Conservation (phyloP, 257 asterid genomes). For the Nicotiana otophora region DNA sequence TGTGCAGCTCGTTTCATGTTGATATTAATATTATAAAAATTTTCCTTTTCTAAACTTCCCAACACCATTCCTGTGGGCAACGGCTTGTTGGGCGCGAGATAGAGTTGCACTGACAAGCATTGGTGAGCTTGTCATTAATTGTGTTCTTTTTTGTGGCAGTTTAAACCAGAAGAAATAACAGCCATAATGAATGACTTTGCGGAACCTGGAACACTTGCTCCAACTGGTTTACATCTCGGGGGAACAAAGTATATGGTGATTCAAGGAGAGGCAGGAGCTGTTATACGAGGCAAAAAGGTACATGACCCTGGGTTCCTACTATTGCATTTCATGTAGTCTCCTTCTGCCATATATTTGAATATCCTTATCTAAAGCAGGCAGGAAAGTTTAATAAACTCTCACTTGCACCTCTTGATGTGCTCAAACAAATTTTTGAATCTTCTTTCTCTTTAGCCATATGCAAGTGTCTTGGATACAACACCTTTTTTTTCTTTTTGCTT, state of each 20-base stretch:
- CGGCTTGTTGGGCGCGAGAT: not conserved
- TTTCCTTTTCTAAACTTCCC: not conserved
- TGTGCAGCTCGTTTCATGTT: not conserved
- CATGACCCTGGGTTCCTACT: not conserved
- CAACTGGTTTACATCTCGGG: conserved; percentile 36
- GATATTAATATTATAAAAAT: not conserved
- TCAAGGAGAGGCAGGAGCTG: conserved; percentile 36
- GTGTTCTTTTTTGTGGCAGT: conserved; percentile 17
- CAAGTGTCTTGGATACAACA: not conserved
- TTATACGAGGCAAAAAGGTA: conserved; percentile 20
- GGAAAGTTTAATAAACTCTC: not conserved
- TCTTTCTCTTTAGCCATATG: not conserved
- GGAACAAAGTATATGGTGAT: conserved; percentile 19
- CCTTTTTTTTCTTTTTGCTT: not conserved
- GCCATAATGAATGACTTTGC: conserved; percentile 39
- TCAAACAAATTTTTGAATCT: not conserved
- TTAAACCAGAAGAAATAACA: conserved; percentile 35
- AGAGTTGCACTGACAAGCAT: not conserved
- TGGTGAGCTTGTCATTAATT: not conserved
- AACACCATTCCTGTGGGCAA: not conserved
- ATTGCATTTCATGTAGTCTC: not conserved
- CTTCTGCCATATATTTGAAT: not conserved
- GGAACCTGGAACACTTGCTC: conserved; percentile 48
- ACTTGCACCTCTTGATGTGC: not conserved
- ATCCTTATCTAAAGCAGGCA: not conserved